Evolutionary conservation across 2,329 filamentous ascomycete species (phyloP).

Genomic region (Alternaria ethzedia): DNA sequence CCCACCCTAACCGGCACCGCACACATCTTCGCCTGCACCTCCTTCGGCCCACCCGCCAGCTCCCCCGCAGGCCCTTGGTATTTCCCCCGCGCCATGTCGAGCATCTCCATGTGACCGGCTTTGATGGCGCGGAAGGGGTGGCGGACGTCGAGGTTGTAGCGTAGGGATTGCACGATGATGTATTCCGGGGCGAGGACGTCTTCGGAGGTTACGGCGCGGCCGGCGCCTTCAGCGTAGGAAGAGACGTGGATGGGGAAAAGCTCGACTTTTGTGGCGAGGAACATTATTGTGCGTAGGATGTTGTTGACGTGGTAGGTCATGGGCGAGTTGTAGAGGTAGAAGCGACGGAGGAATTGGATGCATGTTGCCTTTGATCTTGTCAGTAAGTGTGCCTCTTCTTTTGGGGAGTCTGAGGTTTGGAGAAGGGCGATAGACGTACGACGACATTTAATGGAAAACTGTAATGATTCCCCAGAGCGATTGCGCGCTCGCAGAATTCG

Average conservation of each 20-base stretch:
- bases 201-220: slow-evolving; percentile 69
- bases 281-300: slow-evolving; percentile 87
- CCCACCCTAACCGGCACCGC: slow-evolving; percentile 30
- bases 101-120: slow-evolving; percentile 82
- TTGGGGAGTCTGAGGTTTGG: too few species aligned
- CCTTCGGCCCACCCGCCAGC: slow-evolving; percentile 20
- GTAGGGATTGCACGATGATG: slow-evolving; percentile 85
- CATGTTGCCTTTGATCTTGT: too few species aligned
- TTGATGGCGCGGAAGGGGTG: slow-evolving; percentile 90
- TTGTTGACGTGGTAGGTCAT: slow-evolving; percentile 95
- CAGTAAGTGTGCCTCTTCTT: too few species aligned
- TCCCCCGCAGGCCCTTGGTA: slow-evolving; percentile 45
- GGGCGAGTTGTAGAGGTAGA: slow-evolving; percentile 93
- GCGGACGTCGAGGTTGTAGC: slow-evolving; percentile 91
- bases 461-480: slow-evolving; percentile 64
- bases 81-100: slow-evolving; percentile 69
- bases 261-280: slow-evolving; percentile 93
- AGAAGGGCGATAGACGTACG: too few species aligned
- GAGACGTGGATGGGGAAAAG: slow-evolving; percentile 74
- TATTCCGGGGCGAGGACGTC: slow-evolving; percentile 92
- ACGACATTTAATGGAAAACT: slow-evolving; percentile 67
- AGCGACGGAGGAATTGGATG: slow-evolving; percentile 87
- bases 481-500: slow-evolving; percentile 72
- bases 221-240: slow-evolving; percentile 59
- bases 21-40: slow-evolving; percentile 39